phyloP scores from a whole-genome alignment of 1,284 basidiomycete genomes.

The Ganoderma resinaceum region DNA sequence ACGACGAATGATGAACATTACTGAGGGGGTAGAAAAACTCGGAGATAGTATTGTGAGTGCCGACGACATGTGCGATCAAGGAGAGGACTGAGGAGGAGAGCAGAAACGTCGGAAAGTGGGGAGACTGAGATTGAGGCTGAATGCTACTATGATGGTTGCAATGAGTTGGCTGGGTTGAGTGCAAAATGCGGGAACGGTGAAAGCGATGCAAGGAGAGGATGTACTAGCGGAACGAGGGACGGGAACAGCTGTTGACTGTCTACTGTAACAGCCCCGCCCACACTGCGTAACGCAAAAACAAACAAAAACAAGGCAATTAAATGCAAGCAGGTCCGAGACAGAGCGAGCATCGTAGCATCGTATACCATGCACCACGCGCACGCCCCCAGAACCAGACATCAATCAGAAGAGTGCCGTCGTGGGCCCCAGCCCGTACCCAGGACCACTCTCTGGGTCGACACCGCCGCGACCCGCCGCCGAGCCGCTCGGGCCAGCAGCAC shows the following conservation, averaged over 20 bases:
- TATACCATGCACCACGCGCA: constrained; percentile 3
- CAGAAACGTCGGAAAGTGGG: neutral
- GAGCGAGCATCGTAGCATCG: neutral
- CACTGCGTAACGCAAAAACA: constrained; percentile 2
- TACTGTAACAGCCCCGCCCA: neutral
- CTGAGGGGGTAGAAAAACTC: neutral
- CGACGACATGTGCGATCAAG: neutral
- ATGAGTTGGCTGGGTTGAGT: constrained; percentile 2
- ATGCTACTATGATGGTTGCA: neutral
- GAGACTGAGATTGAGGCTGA: neutral
- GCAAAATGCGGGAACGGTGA: neutral
- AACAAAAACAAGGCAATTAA: constrained; percentile 23
- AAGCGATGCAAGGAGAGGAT: neutral
- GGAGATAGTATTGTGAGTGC: constrained; percentile 2
- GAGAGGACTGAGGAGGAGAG: neutral
- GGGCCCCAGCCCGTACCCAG: constrained; percentile 27
- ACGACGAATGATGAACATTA: neutral
- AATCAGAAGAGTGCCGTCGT: constrained; percentile 29
- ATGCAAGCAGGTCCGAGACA: constrained; percentile 27
- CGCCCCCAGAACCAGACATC: too few relatives aligned
- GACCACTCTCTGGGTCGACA: constrained; percentile 19
- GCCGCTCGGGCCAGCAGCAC: constrained; percentile 6
- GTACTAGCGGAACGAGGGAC: neutral
- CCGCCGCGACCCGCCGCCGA: constrained; percentile 7
- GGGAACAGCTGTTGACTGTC: neutral